Percentiles rank a stretch among this genome's conserved stretches.
Conservation (phyloP, 1,284 basidiomycete species). For the Microbotryum lychnidis-dioicae region DNA sequence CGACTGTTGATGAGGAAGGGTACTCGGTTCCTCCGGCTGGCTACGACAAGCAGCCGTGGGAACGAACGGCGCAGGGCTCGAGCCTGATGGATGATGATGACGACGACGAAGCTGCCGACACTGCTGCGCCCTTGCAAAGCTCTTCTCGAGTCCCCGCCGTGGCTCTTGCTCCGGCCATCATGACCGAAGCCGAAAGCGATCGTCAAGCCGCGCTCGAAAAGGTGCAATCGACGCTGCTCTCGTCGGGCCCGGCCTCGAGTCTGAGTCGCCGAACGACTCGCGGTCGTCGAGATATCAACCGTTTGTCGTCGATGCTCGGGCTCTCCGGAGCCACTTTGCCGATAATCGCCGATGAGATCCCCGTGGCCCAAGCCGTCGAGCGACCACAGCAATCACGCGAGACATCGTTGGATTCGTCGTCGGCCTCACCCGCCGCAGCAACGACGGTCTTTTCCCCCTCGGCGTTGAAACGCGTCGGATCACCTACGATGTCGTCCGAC, state of each 20-base stretch:
- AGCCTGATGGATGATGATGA: slow-evolving; percentile 39
- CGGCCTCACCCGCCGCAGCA: not conserved
- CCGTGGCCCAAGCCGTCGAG: slow-evolving; percentile 15
- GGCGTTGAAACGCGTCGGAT: too few relatives aligned
- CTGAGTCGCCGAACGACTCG: slow-evolving; percentile 7
- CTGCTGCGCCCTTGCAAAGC: slow-evolving; percentile 10
- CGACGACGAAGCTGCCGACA: slow-evolving; percentile 18
- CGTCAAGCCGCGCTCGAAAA: slow-evolving; percentile 46
- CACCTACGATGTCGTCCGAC: not conserved
- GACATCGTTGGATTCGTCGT: not conserved
- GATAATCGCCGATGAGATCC: slow-evolving; percentile 18
- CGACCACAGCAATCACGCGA: slow-evolving; percentile 10
- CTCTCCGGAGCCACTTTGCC: too few relatives aligned
- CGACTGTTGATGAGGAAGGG: slow-evolving; percentile 45
- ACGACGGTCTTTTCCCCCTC: too few relatives aligned
- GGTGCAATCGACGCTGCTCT: slow-evolving; percentile 41
- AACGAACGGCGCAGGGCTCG: slow-evolving; percentile 7
- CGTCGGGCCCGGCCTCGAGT: slow-evolving; percentile 4
- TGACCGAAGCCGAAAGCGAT: slow-evolving; percentile 44
- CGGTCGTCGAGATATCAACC: not conserved
- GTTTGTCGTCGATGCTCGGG: too few relatives aligned
- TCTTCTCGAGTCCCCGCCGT: slow-evolving; percentile 25
- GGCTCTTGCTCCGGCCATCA: slow-evolving; percentile 39
- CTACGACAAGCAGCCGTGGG: slow-evolving; percentile 46
- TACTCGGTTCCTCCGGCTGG: slow-evolving; percentile 48